Evolutionary conservation across 192 early-diverging fungal genomes (phyloP).

Genomic region (Podila minutissima): DNA sequence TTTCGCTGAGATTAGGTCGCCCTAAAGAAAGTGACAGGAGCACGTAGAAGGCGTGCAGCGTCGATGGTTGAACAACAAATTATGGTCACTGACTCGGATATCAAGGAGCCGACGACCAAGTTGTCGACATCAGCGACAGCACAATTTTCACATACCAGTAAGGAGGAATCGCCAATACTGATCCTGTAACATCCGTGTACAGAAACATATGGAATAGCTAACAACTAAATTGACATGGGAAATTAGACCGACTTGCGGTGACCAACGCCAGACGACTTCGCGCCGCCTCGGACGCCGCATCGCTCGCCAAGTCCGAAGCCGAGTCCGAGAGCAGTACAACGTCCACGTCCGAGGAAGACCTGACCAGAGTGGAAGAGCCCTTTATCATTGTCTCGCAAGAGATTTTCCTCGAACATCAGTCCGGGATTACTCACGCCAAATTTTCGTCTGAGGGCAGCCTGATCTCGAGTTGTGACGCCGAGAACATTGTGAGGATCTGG

Average conservation of each 20-base stretch:
- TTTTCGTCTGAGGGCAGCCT: slow-evolving; percentile 65
- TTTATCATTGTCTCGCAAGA: slow-evolving; percentile 57
- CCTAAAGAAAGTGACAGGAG: slow-evolving; percentile 42
- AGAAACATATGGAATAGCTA: too few relatives aligned
- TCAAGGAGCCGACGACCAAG: slow-evolving; percentile 22
- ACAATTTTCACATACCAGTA: slow-evolving; percentile 44
- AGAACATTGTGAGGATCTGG: slow-evolving; percentile 64
- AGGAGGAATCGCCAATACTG: background rate
- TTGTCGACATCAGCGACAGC: slow-evolving; percentile 26
- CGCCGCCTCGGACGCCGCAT: slow-evolving; percentile 43
- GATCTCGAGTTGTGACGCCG: slow-evolving; percentile 71
- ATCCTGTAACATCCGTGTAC: too few relatives aligned
- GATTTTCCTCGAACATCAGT: slow-evolving; percentile 67
- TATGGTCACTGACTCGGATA: slow-evolving; percentile 21
- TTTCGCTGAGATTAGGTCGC: slow-evolving; percentile 20
- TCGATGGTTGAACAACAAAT: slow-evolving; percentile 45
- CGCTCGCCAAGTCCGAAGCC: slow-evolving; percentile 30
- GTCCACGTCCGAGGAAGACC: slow-evolving; percentile 30
- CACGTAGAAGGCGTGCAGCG: slow-evolving; percentile 38
- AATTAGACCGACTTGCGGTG: slow-evolving; percentile 28
- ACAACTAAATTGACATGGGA: too few relatives aligned
- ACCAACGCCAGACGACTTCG: slow-evolving; percentile 34
- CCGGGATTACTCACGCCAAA: slow-evolving; percentile 64
- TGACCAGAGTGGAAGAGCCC: slow-evolving; percentile 20
- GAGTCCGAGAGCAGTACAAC: slow-evolving; percentile 26